phyloP scores from a whole-genome alignment of 2,329 filamentous ascomycete species.

The Aspergillus bombycis region DNA sequence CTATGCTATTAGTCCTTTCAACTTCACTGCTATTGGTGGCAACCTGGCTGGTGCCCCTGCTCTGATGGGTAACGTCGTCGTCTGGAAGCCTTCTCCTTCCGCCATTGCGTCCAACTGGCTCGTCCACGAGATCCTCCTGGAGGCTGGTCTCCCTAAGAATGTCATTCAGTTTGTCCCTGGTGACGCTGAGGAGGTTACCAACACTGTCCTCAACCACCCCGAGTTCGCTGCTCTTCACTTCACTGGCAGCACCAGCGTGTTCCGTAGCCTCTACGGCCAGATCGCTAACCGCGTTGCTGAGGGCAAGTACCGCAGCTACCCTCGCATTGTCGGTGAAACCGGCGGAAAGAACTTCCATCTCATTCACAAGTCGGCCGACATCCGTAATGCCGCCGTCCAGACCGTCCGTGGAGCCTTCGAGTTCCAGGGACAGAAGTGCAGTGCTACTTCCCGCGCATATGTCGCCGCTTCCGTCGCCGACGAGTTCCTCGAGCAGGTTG shows the following conservation, averaged over 20 bases:
- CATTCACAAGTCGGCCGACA: conserved; percentile 74
- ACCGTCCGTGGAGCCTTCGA: conserved; percentile 87
- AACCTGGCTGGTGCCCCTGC: conserved; percentile 84
- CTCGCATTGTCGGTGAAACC: conserved; percentile 86
- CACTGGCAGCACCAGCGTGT: conserved; percentile 89
- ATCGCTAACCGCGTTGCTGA: conserved; percentile 81
- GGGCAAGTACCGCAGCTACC: conserved; percentile 81
- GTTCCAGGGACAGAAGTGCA: conserved; percentile 91
- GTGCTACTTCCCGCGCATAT: conserved; percentile 79
- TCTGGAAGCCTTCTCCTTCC: conserved; percentile 94
- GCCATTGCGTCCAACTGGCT: conserved; percentile 91
- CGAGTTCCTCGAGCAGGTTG: conserved; percentile 68
- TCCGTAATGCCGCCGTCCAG: conserved; percentile 77
- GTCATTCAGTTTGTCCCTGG: conserved; percentile 95
- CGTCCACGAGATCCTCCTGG: conserved; percentile 84
- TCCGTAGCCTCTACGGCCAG: conserved; percentile 83
- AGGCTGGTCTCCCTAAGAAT: conserved; percentile 84
- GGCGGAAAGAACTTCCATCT: conserved; percentile 94
- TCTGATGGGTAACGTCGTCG: conserved; percentile 88
- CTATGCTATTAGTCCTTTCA: conserved; percentile 92
- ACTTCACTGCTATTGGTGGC: conserved; percentile 93
- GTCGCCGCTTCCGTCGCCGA: conserved; percentile 75
- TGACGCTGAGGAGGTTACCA: conserved; percentile 81
- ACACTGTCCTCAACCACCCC: conserved; percentile 72
- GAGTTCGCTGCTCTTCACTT: conserved; percentile 92